Evolutionary conservation across 1,139 yeast species (phyloP).

Genomic region (Yamadazyma jaroonii): DNA sequence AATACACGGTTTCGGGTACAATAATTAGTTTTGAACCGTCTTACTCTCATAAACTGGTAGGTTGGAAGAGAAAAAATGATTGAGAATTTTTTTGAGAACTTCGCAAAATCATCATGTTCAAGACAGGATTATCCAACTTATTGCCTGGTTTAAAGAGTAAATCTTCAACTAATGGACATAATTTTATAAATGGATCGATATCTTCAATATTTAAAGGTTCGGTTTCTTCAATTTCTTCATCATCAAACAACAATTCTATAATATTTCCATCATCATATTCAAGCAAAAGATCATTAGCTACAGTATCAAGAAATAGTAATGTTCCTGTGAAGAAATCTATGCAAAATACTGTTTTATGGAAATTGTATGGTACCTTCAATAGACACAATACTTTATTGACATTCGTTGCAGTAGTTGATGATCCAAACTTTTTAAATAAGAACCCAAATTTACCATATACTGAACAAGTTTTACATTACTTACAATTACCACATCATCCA

Average conservation of each 20-base stretch:
- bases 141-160: background rate
- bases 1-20: too few species aligned
- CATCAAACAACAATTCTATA: background rate
- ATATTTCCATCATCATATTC: too few species aligned
- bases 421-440: conserved; percentile 54
- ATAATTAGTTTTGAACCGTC: too few species aligned
- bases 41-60: too few species aligned
- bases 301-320: background rate
- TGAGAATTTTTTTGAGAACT: background rate
- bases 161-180: background rate
- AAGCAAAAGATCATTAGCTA: background rate
- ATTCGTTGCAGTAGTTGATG: conserved; percentile 69
- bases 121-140: background rate
- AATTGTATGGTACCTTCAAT: conserved; percentile 72
- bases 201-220: background rate
- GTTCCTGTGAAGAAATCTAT: conserved; percentile 1
- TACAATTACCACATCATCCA: conserved; percentile 78
- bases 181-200: background rate
- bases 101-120: background rate
- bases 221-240: background rate
- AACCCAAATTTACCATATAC: conserved; percentile 61
- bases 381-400: conserved; percentile 83
- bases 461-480: conserved; percentile 73
- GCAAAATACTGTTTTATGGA: conserved; percentile 49
- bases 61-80: too few species aligned